Conservation (phyloP, 2,329 filamentous ascomycete genomes). For the Fusarium sp. region DNA sequence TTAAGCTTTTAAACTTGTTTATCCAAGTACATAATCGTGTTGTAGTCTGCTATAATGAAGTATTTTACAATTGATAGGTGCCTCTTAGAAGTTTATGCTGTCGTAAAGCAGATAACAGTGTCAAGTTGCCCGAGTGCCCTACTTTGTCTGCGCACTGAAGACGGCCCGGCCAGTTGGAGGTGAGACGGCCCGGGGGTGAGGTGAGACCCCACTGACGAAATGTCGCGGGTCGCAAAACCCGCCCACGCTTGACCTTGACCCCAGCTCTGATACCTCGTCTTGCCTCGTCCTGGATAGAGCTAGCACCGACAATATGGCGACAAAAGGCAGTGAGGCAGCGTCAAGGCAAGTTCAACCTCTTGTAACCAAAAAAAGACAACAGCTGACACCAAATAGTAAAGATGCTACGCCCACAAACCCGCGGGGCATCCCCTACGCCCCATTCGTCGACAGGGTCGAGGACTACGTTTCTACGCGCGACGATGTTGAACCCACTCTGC, state of each 20-base stretch:
- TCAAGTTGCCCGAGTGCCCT: slow-evolving; percentile 37
- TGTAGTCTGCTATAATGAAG: too few species aligned
- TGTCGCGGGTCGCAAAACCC: slow-evolving; percentile 45
- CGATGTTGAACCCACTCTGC: slow-evolving; percentile 82
- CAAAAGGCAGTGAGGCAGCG: slow-evolving; percentile 51
- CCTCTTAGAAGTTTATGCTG: too few species aligned
- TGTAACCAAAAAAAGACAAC: neutral
- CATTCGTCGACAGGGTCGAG: slow-evolving; percentile 88
- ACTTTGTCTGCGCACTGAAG: slow-evolving; percentile 42
- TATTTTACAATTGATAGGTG: too few species aligned
- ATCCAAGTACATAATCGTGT: neutral
- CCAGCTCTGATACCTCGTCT: slow-evolving; percentile 39
- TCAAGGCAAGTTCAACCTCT: slow-evolving; percentile 45
- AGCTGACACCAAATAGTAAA: slow-evolving; percentile 47
- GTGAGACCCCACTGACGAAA: slow-evolving; percentile 47
- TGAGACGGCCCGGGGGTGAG: slow-evolving; percentile 27
- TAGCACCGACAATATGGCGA: slow-evolving; percentile 51
- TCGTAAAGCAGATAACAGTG: too few species aligned
- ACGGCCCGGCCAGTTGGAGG: slow-evolving; percentile 6
- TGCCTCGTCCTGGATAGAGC: slow-evolving; percentile 33
- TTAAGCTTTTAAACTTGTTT: too few species aligned
- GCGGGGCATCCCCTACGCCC: slow-evolving; percentile 82
- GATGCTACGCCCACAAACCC: slow-evolving; percentile 74
- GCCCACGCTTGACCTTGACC: slow-evolving; percentile 32
- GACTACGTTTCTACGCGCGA: slow-evolving; percentile 82